These are phyloP conservation scores for Acidomyces sp. DNA, from an alignment of 495 filamentous ascomycete genomes.

Conservation along the genomic window DNA sequence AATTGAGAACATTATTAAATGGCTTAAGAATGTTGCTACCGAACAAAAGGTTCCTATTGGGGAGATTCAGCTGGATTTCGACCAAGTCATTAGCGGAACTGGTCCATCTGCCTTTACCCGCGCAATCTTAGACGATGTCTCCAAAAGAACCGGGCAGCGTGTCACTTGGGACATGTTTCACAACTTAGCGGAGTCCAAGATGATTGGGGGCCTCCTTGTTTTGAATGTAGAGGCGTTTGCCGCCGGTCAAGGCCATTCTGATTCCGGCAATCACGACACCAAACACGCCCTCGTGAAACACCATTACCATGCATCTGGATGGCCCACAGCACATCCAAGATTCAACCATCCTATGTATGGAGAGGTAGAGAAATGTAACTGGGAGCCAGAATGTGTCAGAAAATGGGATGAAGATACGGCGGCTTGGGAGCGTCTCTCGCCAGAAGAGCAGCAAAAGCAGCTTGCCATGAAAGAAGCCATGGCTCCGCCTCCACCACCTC, in stretches of 20 bases:
- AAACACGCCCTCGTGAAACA: constrained; percentile 46
- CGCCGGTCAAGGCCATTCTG: constrained; percentile 51
- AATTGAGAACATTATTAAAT: constrained; percentile 46
- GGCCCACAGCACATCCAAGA: constrained; percentile 45
- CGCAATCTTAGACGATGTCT: constrained; percentile 48
- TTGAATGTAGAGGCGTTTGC: constrained; percentile 52
- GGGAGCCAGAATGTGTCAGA: constrained; percentile 44
- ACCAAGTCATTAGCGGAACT: constrained; percentile 54
- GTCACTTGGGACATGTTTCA: constrained; percentile 47
- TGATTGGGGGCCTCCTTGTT: constrained; percentile 44
- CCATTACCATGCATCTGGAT: constrained; percentile 52
- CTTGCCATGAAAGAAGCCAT: too few relatives aligned
- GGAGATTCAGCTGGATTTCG: constrained; percentile 48
- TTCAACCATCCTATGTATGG: constrained; percentile 48
- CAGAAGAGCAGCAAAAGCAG: too few relatives aligned
- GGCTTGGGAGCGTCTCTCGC: too few relatives aligned
- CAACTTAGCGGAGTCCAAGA: constrained; percentile 42
- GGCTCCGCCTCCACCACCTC: too few relatives aligned
- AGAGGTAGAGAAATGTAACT: constrained; percentile 52
- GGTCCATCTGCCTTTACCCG: constrained; percentile 53
- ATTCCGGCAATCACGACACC: constrained; percentile 48
- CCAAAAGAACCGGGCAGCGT: constrained; percentile 22
- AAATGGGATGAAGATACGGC: constrained; percentile 44
- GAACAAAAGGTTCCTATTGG: constrained; percentile 39
- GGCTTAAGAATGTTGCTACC: constrained; percentile 42